Percentiles rank a stretch among this genome's conserved stretches.
Conservation (phyloP, 148 eudicot genomes). For the Fagopyrum tataricum region DNA sequence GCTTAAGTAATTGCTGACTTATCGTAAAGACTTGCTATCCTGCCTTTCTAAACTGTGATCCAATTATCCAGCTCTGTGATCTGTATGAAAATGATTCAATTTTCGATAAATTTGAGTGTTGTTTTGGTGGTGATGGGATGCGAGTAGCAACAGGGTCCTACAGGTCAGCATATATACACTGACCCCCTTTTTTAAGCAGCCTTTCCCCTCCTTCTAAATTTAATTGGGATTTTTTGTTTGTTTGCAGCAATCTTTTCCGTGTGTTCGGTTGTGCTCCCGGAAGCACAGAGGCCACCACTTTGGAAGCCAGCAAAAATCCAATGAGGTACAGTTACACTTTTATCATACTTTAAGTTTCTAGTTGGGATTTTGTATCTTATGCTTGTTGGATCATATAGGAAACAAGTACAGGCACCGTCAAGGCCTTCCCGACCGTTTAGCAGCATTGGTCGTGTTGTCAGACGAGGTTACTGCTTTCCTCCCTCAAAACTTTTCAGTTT, state of each 20-base stretch:
- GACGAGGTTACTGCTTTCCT: conserved; percentile 17
- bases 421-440: conserved; percentile 21
- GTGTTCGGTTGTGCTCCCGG: conserved; percentile 34
- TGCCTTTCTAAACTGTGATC: not conserved
- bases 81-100: conserved; percentile 75
- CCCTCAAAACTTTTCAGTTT: not conserved
- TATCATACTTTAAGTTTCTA: not conserved
- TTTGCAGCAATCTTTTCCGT: conserved; percentile 32
- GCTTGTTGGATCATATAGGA: conserved; percentile 12
- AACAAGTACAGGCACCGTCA: conserved; percentile 26
- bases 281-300: conserved; percentile 30
- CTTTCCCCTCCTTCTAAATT: not conserved
- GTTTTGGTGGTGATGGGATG: conserved; percentile 66
- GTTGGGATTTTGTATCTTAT: not conserved
- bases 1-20: not conserved
- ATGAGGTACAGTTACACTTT: conserved; percentile 19
- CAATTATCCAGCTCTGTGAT: conserved; percentile 49
- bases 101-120: conserved; percentile 73
- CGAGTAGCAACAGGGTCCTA: conserved; percentile 76
- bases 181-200: not conserved
- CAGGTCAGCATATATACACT: conserved; percentile 31
- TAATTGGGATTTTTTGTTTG: not conserved
- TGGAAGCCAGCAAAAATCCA: conserved; percentile 39
- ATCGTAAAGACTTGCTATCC: not conserved
- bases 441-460: conserved; percentile 20